Conservation (phyloP, 106 monocot species). For the Apostasia shenzhenica region DNA sequence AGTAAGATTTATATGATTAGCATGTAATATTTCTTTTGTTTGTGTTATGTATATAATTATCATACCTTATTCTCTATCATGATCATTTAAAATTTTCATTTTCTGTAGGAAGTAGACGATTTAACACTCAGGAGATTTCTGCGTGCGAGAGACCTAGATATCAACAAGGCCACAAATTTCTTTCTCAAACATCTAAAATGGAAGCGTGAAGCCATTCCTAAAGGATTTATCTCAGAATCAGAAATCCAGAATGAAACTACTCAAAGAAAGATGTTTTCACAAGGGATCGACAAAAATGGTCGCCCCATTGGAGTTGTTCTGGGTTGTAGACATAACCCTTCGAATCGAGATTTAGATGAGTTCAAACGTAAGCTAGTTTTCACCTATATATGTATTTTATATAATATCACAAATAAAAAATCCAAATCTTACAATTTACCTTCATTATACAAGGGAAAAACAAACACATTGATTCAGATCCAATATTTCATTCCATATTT, state of each 20-base stretch:
- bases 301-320: constrained; percentile 38
- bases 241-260: constrained; percentile 50
- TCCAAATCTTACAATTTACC: neutral
- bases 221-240: constrained; percentile 55
- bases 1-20: no score
- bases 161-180: constrained; percentile 45
- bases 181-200: constrained; percentile 72
- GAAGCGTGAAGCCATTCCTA: constrained; percentile 44
- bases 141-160: constrained; percentile 52
- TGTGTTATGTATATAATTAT: no score
- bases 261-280: constrained; percentile 54
- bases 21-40: no score
- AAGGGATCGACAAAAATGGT: constrained; percentile 64
- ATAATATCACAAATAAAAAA: neutral
- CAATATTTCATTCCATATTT: no score
- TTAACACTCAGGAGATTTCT: constrained; percentile 58
- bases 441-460: neutral
- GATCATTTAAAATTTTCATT: no score
- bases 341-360: constrained; percentile 47
- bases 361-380: constrained; percentile 47
- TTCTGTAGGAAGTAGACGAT: constrained; percentile 50
- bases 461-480: no score
- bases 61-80: no score
- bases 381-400: neutral
- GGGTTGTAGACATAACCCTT: constrained; percentile 35